phyloP scores from a whole-genome alignment of 768 basidiomycete genomes.

The Podaxis sp. region DNA sequence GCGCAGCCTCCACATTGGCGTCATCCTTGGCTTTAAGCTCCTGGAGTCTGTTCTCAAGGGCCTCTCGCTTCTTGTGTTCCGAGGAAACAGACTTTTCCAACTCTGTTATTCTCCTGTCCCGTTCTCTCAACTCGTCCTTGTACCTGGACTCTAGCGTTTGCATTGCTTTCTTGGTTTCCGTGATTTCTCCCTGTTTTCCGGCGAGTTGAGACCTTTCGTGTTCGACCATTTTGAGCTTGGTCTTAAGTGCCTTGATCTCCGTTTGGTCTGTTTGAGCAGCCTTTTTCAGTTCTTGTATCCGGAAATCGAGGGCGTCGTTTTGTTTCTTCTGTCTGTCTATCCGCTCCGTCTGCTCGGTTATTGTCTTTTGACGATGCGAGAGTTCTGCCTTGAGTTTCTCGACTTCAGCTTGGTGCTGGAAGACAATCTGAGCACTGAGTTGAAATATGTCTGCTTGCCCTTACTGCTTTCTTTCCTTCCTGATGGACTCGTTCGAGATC shows the following conservation, averaged over 20 bases:
- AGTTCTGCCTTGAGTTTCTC: constrained; percentile 62
- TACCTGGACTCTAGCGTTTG: constrained; percentile 49
- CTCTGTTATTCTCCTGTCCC: constrained; percentile 53
- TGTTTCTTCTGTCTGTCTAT: constrained; percentile 66
- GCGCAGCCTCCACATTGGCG: constrained; percentile 37
- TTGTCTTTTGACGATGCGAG: constrained; percentile 43
- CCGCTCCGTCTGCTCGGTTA: constrained; percentile 50
- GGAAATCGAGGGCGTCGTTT: constrained; percentile 52
- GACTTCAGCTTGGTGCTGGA: constrained; percentile 60
- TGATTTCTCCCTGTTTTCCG: constrained; percentile 50
- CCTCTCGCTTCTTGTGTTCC: constrained; percentile 54
- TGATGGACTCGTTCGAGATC: constrained; percentile 61
- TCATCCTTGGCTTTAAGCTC: constrained; percentile 44
- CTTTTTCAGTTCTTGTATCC: constrained; percentile 63
- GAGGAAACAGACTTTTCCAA: constrained; percentile 49
- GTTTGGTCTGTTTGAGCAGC: constrained; percentile 46
- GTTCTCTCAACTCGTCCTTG: constrained; percentile 54
- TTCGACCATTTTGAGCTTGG: constrained; percentile 58
- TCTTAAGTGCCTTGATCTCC: constrained; percentile 62
- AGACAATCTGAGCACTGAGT: neutral
- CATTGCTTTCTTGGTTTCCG: constrained; percentile 50
- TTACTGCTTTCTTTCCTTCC: constrained; percentile 66
- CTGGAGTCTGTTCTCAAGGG: constrained; percentile 41
- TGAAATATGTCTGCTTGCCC: constrained; percentile 20
- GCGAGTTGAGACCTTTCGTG: constrained; percentile 54